Conservation (phyloP, 2,329 filamentous ascomycete species). For the Ophiostoma tasmaniense region DNA sequence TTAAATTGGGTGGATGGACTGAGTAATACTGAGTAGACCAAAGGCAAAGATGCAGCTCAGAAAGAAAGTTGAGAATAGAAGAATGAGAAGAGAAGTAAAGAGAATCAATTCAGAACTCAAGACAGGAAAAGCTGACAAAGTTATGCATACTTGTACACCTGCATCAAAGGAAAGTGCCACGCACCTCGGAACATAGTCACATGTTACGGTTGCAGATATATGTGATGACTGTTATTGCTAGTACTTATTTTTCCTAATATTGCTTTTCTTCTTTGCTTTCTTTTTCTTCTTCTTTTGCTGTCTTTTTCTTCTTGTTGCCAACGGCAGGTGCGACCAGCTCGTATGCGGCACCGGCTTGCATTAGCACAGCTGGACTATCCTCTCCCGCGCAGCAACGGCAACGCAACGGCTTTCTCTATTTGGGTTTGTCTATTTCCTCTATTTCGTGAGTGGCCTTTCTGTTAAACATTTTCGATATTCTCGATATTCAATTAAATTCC, state of each 20-base stretch:
- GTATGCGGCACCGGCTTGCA: background rate
- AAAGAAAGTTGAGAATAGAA: too few species aligned
- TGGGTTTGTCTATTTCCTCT: background rate
- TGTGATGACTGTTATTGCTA: background rate
- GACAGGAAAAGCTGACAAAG: too few species aligned
- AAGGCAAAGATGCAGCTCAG: background rate
- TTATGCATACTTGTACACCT: too few species aligned
- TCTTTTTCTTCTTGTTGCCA: background rate
- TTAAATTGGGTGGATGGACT: slow-evolving; percentile 11
- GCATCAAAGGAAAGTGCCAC: background rate
- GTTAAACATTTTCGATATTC: background rate
- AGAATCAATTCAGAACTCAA: too few species aligned
- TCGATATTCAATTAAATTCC: background rate
- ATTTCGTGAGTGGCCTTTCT: background rate
- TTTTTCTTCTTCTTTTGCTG: background rate
- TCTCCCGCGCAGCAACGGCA: background rate
- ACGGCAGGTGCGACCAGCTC: background rate
- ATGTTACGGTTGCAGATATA: background rate
- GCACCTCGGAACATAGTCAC: background rate
- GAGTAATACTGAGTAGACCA: background rate
- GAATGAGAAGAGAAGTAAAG: too few species aligned
- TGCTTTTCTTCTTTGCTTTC: background rate
- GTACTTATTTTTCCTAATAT: background rate
- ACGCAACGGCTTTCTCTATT: slow-evolving; percentile 1
- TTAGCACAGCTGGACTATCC: background rate